A percentile compares a stretch with the other conserved stretches of the same genome.
phyloP scores from a whole-genome alignment of 108 stramenopile species.

The Stephanodiscus triporus region DNA sequence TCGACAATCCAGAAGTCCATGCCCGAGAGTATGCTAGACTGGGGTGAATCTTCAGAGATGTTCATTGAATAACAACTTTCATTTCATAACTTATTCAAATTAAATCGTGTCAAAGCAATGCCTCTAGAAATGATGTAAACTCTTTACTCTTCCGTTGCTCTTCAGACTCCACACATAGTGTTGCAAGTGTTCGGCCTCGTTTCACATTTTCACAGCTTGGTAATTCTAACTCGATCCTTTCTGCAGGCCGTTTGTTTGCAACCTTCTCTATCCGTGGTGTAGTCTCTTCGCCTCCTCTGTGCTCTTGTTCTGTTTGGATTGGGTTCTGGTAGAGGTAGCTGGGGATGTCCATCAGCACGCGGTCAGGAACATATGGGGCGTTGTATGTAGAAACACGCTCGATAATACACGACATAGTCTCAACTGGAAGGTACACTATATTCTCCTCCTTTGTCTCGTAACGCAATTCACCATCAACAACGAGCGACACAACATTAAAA shows the following conservation, averaged over 20 bases:
- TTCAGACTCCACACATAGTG: background rate
- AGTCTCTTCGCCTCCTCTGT: background rate
- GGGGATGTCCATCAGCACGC: conserved; percentile 13
- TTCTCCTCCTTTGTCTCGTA: conserved; percentile 12
- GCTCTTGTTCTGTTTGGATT: background rate
- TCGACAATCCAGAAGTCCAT: too few relatives aligned
- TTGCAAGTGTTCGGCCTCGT: background rate
- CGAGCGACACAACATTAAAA: conserved; percentile 23
- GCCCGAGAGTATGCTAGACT: too few relatives aligned
- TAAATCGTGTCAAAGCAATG: background rate
- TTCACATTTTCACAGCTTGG: background rate
- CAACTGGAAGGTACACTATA: conserved; percentile 29
- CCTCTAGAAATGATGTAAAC: conserved; percentile 19
- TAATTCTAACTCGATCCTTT: conserved; percentile 4
- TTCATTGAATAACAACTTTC: too few relatives aligned
- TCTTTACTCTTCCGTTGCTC: conserved; percentile 26
- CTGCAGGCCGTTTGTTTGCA: conserved; percentile 9
- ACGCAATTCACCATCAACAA: conserved; percentile 37
- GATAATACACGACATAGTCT: conserved; percentile 13
- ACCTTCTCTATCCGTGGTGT: background rate
- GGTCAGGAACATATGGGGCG: background rate
- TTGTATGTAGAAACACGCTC: conserved; percentile 18
- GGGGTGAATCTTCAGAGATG: too few relatives aligned
- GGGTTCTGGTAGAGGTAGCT: conserved; percentile 9
- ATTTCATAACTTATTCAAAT: background rate